These are phyloP conservation scores for Blastobotrys elegans DNA, from an alignment of 1,139 yeast species.

Conservation along the genomic window DNA sequence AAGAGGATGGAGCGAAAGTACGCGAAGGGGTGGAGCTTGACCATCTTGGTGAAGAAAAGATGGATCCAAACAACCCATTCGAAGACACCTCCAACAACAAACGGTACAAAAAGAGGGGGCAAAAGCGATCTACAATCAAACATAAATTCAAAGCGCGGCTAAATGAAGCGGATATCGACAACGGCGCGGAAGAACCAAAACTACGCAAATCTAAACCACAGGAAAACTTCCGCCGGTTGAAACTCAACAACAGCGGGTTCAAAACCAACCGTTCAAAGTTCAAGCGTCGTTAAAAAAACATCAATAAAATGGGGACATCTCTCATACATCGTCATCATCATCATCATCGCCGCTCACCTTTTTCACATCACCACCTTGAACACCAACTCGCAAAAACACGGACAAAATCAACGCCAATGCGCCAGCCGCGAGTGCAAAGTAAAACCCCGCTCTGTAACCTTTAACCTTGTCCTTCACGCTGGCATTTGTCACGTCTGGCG, in stretches of 20 bases:
- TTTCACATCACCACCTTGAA: constrained; percentile 27
- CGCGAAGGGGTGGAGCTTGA: constrained; percentile 15
- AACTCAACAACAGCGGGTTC: constrained; percentile 11
- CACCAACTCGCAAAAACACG: constrained; percentile 38
- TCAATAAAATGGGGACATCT: not conserved
- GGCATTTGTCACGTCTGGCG: constrained; percentile 31
- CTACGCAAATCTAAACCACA: not conserved
- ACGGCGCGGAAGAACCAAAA: not conserved
- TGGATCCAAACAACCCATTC: constrained; percentile 11
- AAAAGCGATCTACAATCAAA: constrained; percentile 60
- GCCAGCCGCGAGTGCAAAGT: constrained; percentile 38
- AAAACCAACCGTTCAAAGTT: constrained; percentile 2
- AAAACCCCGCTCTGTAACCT: constrained; percentile 39
- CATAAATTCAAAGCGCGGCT: constrained; percentile 50
- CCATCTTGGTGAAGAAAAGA: constrained; percentile 24
- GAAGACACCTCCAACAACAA: constrained; percentile 6
- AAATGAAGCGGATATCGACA: constrained; percentile 14
- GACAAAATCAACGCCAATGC: constrained; percentile 33
- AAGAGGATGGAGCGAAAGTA: not conserved
- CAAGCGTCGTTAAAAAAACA: constrained; percentile 1
- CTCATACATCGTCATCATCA: not conserved
- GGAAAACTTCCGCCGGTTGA: constrained; percentile 8
- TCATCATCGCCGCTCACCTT: not conserved
- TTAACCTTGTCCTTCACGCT: constrained; percentile 29
- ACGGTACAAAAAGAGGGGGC: constrained; percentile 40